A percentile compares a stretch with the other conserved stretches of the same genome.
phyloP scores from a whole-genome alignment of 2,329 filamentous ascomycete genomes.

The Chaetothyriales sp. region DNA sequence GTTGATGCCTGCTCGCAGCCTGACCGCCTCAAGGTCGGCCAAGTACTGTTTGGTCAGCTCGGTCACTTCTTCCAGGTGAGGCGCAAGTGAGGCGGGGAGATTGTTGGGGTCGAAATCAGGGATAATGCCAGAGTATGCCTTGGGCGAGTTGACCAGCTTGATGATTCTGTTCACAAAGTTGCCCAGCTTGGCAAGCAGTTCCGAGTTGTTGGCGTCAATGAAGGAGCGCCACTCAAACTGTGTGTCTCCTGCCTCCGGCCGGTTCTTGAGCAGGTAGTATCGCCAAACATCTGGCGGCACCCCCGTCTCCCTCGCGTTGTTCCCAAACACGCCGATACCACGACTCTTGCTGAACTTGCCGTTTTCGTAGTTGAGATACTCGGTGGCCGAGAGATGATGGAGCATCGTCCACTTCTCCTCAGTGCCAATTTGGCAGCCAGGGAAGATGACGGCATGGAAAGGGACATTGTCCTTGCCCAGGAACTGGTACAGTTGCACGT shows the following conservation, averaged over 20 bases:
- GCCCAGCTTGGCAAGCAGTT: constrained; percentile 58
- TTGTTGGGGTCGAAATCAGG: constrained; percentile 39
- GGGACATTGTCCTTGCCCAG: constrained; percentile 85
- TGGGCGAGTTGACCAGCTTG: constrained; percentile 57
- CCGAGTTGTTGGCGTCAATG: constrained; percentile 73
- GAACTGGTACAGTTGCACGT: constrained; percentile 84
- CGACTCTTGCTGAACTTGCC: constrained; percentile 90
- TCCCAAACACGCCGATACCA: constrained; percentile 80
- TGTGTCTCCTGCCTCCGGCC: constrained; percentile 72
- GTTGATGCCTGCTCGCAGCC: constrained; percentile 40
- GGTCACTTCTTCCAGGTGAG: constrained; percentile 34
- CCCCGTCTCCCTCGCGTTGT: constrained; percentile 73
- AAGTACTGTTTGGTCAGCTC: constrained; percentile 40
- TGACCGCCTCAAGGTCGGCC: constrained; percentile 43
- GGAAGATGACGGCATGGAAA: constrained; percentile 87
- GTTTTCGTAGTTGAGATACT: constrained; percentile 76
- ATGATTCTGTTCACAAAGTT: constrained; percentile 61
- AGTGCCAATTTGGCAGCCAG: constrained; percentile 71
- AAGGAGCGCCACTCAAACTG: constrained; percentile 84
- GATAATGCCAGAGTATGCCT: constrained; percentile 51
- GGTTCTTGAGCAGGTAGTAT: constrained; percentile 73
- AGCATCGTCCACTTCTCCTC: constrained; percentile 78
- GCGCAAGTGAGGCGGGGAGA: constrained; percentile 27
- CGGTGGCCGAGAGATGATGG: constrained; percentile 74
- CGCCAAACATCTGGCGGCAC: constrained; percentile 80